Base-by-base conservation (phyloP, 2,329 filamentous ascomycete genomes). In the Proliferodiscus dingleyae region DNA sequence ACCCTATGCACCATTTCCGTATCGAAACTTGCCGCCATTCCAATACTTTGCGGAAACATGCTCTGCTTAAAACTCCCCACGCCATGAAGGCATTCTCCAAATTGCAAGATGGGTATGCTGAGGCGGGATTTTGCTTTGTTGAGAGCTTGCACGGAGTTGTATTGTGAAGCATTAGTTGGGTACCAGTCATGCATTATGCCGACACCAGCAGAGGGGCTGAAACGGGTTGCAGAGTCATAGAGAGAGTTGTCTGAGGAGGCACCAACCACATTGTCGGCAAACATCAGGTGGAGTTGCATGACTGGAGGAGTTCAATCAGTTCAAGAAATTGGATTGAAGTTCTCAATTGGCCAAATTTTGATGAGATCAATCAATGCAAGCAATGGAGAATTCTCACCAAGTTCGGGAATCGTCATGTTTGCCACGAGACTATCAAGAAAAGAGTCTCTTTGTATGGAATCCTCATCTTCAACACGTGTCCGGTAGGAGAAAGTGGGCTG, bases 21-120 rank as follows among this genome's bases (percentile, higher is more conserved):
- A 41, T 72, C 69, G 53, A 69, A 72, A 26, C 57, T 67, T 1
- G 69, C 66, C 1, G 69, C 68, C 49, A 72, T 49, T 0, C 64
- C 68, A 19, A 71, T 56, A 26, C 62, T 63, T 41, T 71, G 68
- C 1, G 69, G 69, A 45, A 72, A 71, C 56, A 71, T 66, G 8
- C 66, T 69, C 52, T 71, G 69, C 40, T 70, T 71, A 53, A 67
- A 71, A 1, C 66, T 69, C 5, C 66, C 68, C 1, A 71, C 69
- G 2, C 67, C 68, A 37, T 72, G 69, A 3, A 72, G 62, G 46
- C 69, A 71, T 45, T 72, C 69, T 8, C 64, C 69, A 3, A 63
- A 64, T 46, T 71, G 69, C 59, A 72, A 59, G 3, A 71, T 57
- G 0, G 69, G 69, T 4, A 72, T 61, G 26, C 66, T 64, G 0